Evolutionary conservation across 2,329 filamentous ascomycete genomes (phyloP), one percentile per base, ranked within the genome.

Genomic region (Ophiocordyceps camponoti-leonardi): DNA sequence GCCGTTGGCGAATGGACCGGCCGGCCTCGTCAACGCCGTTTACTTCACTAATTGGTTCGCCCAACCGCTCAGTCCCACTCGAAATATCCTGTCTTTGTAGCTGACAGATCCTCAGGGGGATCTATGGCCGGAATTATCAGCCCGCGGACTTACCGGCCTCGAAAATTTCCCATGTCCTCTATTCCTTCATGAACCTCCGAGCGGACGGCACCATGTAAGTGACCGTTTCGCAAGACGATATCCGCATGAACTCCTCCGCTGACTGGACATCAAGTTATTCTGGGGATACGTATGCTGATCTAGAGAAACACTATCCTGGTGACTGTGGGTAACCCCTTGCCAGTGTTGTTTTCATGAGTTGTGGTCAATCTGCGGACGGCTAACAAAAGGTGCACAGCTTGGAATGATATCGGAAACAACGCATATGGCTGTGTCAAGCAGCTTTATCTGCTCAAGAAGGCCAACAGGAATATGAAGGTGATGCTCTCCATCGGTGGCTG

Each of bases 401-500:
- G 75, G 75, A 75, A 77, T 47, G 77, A 82, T 43, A 53, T 61
- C 0, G 71, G 81, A 6, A 81, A 68, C 49, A 92, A 93, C 57
- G 75, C 82, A 42, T 92, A 90, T 52, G 87, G 87, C 37, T 83
- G 79, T 57, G 61, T 86, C 45, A 92, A 92, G 64, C 84, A 93
- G 55, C 67, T 94, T 1, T 86, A 75, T 58, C 64, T 84, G 8
- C 67, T 86, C 41, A 94, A 94, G 65, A 79, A 88, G 60, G 61
- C 70, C 47, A 81, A 94, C 60, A 79, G 86, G 16, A 75, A 85
- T 42, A 61, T 94, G 45, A 93, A 93, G 58, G 71, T 82, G 1
- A 67, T 93, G 20, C 71, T 94, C 4, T 84, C 77, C 43, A 86
- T 94, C 51, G 87, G 87, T 43, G 86, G 87, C 28, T 93, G 83